A percentile compares a stretch with the other conserved stretches of the same genome.
These are phyloP conservation scores for Sugiyamaella americana DNA, from an alignment of 805 yeast species.

Conservation along the genomic window DNA sequence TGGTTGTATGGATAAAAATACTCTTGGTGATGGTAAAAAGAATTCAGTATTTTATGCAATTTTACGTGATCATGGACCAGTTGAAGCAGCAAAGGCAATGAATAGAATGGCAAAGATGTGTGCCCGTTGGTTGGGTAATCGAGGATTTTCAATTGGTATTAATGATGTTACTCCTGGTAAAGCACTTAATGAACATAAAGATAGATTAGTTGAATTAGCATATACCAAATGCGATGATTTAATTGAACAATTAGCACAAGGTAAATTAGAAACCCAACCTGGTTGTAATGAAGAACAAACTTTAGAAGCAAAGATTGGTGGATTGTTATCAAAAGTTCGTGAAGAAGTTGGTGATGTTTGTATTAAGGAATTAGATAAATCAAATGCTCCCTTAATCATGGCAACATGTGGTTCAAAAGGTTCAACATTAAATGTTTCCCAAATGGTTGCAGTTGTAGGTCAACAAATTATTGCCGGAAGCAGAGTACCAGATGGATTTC, in stretches of 20 bases:
- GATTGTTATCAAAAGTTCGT: slow-evolving; percentile 91
- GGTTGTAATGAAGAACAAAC: slow-evolving; percentile 99
- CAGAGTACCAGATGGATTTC: slow-evolving; percentile 99
- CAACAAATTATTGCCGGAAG: slow-evolving; percentile 98
- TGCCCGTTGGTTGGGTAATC: slow-evolving; percentile 88
- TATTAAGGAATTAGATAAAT: slow-evolving; percentile 79
- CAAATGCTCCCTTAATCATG: slow-evolving; percentile 96
- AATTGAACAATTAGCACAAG: slow-evolving; percentile 68
- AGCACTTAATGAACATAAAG: slow-evolving; percentile 70
- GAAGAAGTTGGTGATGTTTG: slow-evolving; percentile 99
- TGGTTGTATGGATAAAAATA: slow-evolving; percentile 96
- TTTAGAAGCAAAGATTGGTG: slow-evolving; percentile 95
- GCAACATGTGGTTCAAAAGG: slow-evolving; percentile 99
- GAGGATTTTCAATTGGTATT: slow-evolving; percentile 97
- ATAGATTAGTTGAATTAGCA: slow-evolving; percentile 82
- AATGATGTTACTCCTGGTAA: slow-evolving; percentile 93
- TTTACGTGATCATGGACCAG: slow-evolving; percentile 92
- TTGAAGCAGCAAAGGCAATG: slow-evolving; percentile 93
- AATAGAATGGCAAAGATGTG: slow-evolving; percentile 98
- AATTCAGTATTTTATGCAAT: slow-evolving; percentile 94
- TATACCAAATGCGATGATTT: slow-evolving; percentile 87
- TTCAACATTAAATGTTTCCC: slow-evolving; percentile 94
- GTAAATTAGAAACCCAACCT: slow-evolving; percentile 94
- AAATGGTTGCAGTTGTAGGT: slow-evolving; percentile 99
- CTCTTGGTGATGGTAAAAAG: slow-evolving; percentile 96